phyloP scores from a whole-genome alignment of 2,329 filamentous ascomycete genomes.

The Aspergillus calidoustus region DNA sequence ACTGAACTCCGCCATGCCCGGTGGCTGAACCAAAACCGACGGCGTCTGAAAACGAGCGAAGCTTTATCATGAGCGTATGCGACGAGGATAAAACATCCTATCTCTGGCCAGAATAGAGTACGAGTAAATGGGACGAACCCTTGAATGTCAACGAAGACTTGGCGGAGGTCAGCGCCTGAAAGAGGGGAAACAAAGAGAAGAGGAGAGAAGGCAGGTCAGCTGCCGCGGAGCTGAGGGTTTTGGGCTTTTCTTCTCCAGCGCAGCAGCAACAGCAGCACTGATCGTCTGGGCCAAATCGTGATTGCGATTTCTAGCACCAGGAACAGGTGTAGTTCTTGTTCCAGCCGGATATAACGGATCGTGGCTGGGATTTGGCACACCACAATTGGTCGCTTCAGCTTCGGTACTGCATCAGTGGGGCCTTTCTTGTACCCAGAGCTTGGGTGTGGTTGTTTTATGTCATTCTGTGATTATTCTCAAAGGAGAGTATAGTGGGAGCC shows the following conservation, averaged over 20 bases:
- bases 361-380: neutral
- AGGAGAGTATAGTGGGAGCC: neutral
- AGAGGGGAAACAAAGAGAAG: conserved; percentile 11
- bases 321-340: neutral
- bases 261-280: neutral
- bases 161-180: neutral
- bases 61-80: conserved; percentile 36
- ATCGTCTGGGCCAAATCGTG: neutral
- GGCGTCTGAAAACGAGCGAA: conserved; percentile 27
- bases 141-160: neutral
- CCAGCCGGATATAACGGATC: conserved; percentile 17
- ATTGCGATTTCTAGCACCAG: neutral
- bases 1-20: conserved; percentile 32
- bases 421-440: neutral
- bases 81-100: conserved; percentile 24
- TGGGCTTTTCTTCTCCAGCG: neutral
- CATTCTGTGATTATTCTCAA: neutral
- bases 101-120: conserved; percentile 14
- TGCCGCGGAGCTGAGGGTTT: neutral
- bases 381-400: neutral
- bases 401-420: neutral
- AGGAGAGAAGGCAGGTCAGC: conserved; percentile 1
- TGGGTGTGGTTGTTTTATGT: neutral
- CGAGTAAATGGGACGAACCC: neutral
- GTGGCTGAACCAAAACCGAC: conserved; percentile 29